These are phyloP conservation scores for Naegleria gruberi DNA, from an alignment of 208 protist species.

Conservation along the genomic window DNA sequence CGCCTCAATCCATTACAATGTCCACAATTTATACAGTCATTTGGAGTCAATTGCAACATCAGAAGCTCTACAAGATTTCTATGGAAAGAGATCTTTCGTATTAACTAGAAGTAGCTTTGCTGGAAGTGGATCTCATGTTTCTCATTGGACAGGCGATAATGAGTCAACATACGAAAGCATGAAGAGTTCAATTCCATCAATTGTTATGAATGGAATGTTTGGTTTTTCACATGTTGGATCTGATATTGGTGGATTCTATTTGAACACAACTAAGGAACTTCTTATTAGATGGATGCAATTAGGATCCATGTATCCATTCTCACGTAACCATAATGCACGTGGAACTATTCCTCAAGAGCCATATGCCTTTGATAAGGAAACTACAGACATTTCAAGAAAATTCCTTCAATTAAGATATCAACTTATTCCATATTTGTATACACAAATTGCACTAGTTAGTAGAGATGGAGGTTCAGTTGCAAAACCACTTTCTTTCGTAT, in stretches of 20 bases:
- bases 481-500: conserved; percentile 62
- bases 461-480: conserved; percentile 42
- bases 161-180: neutral
- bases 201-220: conserved; percentile 64
- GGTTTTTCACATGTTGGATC: conserved; percentile 69
- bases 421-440: conserved; percentile 66
- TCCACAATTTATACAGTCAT: conserved; percentile 61
- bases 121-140: conserved; percentile 35
- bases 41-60: conserved; percentile 32
- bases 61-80: neutral
- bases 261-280: conserved; percentile 59
- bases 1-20: conserved; percentile 47
- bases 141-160: conserved; percentile 78
- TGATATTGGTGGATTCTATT: conserved; percentile 72
- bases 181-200: conserved; percentile 52
- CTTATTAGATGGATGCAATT: conserved; percentile 68
- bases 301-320: conserved; percentile 71
- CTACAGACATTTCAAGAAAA: conserved; percentile 34
- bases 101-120: conserved; percentile 45
- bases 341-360: conserved; percentile 10
- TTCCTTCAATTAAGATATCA: conserved; percentile 43
- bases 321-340: conserved; percentile 62
- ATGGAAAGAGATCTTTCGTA: conserved; percentile 29
- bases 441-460: conserved; percentile 35
- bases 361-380: neutral